These are phyloP conservation scores for Dalechampia spathulata DNA, from an alignment of 441 rosid genomes.

Conservation along the genomic window DNA sequence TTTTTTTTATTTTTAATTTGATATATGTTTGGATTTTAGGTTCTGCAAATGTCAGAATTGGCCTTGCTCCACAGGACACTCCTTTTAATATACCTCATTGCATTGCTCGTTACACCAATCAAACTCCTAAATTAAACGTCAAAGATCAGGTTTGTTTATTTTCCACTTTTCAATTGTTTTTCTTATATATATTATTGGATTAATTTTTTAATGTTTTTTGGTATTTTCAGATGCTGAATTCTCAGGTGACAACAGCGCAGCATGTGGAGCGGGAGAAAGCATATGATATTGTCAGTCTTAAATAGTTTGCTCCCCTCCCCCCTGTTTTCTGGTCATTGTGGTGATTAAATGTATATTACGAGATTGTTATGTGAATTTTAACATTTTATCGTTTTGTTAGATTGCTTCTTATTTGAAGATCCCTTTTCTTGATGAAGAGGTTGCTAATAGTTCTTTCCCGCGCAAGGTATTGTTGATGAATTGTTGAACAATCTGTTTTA, in stretches of 20 bases:
- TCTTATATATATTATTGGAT: no score
- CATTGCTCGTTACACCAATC: constrained; percentile 53
- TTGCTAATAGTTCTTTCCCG: constrained; percentile 59
- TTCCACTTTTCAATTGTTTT: not conserved
- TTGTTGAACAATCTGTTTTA: no score
- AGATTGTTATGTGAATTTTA: not conserved
- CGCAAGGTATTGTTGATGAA: constrained; percentile 53
- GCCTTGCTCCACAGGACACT: constrained; percentile 64
- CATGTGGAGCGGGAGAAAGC: constrained; percentile 84
- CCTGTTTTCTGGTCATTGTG: not conserved
- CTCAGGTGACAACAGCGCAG: constrained; percentile 72
- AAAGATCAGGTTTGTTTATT: constrained; percentile 55
- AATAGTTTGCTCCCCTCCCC: not conserved
- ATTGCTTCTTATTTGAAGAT: constrained; percentile 84
- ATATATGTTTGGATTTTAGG: no score
- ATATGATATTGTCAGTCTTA: constrained; percentile 59
- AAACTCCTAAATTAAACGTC: constrained; percentile 39
- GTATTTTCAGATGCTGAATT: constrained; percentile 56
- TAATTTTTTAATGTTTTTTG: not conserved
- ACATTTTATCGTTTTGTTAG: constrained; percentile 28
- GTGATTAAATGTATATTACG: no score
- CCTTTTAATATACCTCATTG: constrained; percentile 67
- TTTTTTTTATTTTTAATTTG: not conserved
- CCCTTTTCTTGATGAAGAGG: constrained; percentile 77
- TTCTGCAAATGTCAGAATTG: constrained; percentile 69